Base-by-base conservation (phyloP, 2,329 filamentous ascomycete genomes). In the Epichloe sibirici region DNA sequence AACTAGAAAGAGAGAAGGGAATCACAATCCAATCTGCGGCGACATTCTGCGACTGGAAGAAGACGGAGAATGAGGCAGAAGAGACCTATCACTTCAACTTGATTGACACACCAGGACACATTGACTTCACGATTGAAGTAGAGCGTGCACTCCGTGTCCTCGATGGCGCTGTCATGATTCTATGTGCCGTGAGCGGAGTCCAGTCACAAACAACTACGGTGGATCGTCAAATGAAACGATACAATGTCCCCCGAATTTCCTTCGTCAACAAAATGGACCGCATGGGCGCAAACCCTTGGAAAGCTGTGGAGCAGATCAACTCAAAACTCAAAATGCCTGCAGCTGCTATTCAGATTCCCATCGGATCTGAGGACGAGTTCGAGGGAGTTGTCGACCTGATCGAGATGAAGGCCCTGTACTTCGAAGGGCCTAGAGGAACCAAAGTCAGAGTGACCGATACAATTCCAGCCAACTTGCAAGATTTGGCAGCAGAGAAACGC, bases 191-290 rank as follows among this genome's bases (percentile, higher is more conserved):
- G 56, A 95, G 88, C 63, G 93, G 93, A 66, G 93, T 98, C 37
- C 93, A 98, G 72, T 91, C 86, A 66, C 93, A 98, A 73, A 98
- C 93, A 21, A 96, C 96, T 62, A 98, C 93, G 1, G 93, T 98
- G 58, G 90, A 98, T 69, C 82, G 93, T 61, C 93, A 98, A 74
- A 98, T 98, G 93, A 88, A 90, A 75, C 84, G 93, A 61, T 98
- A 98, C 77, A 91, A 97, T 66, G 85, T 98, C 93, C 93, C 93
- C 56, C 81, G 93, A 62, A 84, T 98, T 68, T 95, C 88, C 51
- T 98, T 98, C 65, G 83, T 98, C 67, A 98, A 98, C 76, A 98
- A 98, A 78, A 97, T 98, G 91, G 93, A 98, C 66, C 86, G 93
- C 59, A 96, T 96, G 86, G 93, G 93, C 55, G 88, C 93, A 58